Conservation (phyloP, 225 moss, liverwort and hornwort genomes). For the Pseudoscleropodium purum region DNA sequence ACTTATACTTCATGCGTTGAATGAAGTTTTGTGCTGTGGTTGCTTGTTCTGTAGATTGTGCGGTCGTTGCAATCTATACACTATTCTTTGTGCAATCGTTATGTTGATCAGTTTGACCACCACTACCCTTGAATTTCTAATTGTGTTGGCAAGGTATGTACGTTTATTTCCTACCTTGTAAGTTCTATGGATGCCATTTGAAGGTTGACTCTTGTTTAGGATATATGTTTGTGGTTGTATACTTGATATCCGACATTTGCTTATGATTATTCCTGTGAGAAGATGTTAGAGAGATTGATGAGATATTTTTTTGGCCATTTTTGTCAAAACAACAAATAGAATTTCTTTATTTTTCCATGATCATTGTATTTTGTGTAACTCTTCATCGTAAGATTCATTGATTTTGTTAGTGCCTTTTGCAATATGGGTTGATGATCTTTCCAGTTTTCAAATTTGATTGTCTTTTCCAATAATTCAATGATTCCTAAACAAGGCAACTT, state of each 20-base stretch:
- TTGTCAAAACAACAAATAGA: conserved; percentile 90
- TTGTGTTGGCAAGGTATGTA: conserved; percentile 86
- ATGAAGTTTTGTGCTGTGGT: not conserved
- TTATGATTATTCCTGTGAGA: not conserved
- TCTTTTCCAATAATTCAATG: not conserved
- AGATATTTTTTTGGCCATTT: not conserved
- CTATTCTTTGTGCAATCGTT: conserved; percentile 93
- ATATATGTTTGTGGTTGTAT: not conserved
- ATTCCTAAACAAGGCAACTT: not conserved
- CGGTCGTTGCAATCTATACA: conserved; percentile 89
- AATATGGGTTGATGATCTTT: not conserved
- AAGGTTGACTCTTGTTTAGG: not conserved
- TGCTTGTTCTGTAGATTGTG: conserved; percentile 50
- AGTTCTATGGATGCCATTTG: not conserved
- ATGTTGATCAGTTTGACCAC: conserved; percentile 98
- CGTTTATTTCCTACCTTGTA: not conserved
- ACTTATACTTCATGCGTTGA: not conserved
- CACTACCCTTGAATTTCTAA: conserved; percentile 99
- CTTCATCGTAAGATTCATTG: conserved; percentile 51
- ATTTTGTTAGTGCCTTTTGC: not conserved
- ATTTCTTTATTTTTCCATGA: conserved; percentile 92
- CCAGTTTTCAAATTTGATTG: not conserved
- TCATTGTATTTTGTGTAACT: conserved; percentile 57
- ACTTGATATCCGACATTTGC: not conserved
- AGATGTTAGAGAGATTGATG: not conserved